Conservation (phyloP, 1,284 basidiomycete species). For the Nidula niveotomentosa region DNA sequence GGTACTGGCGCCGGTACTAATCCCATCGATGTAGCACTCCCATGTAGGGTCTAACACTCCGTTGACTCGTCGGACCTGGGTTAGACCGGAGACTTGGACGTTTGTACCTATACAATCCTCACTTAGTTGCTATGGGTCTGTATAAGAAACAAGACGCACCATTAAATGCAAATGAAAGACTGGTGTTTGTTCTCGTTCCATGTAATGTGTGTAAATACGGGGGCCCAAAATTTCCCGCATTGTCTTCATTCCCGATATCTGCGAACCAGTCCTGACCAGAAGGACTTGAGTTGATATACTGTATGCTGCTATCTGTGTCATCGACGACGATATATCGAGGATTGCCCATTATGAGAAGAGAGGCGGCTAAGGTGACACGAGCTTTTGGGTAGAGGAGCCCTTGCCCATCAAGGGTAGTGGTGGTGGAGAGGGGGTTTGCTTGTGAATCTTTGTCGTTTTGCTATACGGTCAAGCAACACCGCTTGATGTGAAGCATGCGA, state of each 20-base stretch:
- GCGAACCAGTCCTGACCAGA: conserved; percentile 9
- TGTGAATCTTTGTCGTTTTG: too few species aligned
- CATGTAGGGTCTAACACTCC: conserved; percentile 18
- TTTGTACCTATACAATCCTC: too few species aligned
- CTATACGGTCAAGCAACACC: too few species aligned
- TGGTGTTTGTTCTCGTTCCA: conserved; percentile 12
- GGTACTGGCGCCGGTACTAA: conserved; percentile 11
- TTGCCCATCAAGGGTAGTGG: too few species aligned
- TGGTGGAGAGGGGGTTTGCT: too few species aligned
- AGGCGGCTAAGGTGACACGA: too few species aligned
- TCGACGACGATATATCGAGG: conserved; percentile 17
- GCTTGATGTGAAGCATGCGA: too few species aligned
- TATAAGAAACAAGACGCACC: conserved; percentile 7
- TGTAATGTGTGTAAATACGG: conserved; percentile 17
- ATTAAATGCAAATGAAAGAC: conserved; percentile 15
- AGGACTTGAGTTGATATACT: conserved; percentile 5
- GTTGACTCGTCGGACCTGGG: not conserved
- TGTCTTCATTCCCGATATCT: conserved; percentile 6
- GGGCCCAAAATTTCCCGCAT: conserved; percentile 16
- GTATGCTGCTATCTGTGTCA: conserved; percentile 15
- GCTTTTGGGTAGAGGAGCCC: too few species aligned
- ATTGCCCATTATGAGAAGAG: not conserved
- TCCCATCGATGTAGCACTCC: conserved; percentile 24
- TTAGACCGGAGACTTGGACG: too few species aligned
- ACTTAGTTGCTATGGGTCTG: not conserved